Base-by-base conservation (phyloP, 805 yeast genomes). In the Hanseniaspora clermontiae region DNA sequence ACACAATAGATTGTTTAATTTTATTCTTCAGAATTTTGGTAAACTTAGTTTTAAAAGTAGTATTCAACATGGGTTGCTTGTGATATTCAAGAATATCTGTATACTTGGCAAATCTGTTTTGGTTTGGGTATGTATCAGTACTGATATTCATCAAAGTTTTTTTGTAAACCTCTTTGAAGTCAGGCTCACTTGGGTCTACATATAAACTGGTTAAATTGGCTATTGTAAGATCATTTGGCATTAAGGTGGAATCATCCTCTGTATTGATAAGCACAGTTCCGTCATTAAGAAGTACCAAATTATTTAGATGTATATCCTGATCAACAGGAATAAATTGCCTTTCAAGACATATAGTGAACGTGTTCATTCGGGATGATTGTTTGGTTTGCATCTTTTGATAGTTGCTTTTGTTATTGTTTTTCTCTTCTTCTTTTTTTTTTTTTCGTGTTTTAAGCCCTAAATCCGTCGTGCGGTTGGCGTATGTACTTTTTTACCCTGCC, bases 291-390 rank as follows among this genome's bases (percentile, higher is more conserved):
- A 53, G 34, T 14, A 19, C 12, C n/a, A 53, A 5, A 17, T 53
- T 53, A 11, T 53, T 53, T 14, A 10, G 20, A 15, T 49, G 34
- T 24, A 53, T 31, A 29, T 53, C 57, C 20, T 53, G 57, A 27
- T 53, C 43, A 15, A 46, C 15, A 27, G 57, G 57, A 15, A 53
- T 27, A 32, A 31, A 46, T 17, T 53, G 43, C 11, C 57, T 29
- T 9, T 53, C 51, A 38, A 53, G 27, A 17, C 17, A 12, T 5
- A 46, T 31, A 0, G 51, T 38, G n/a, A 36, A 34, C 2, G 49
- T 46, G 48, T 45, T 45, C 48, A 45, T 45, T 31, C 10, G 3
- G 37, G 10, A 7, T 5, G 14, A 29, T 17, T 29, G 20, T 29
- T 27, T 15, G 20, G 15, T 15, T 43, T 29, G 17, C 8, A 8